These are phyloP conservation scores for Neurospora sp. DNA, from an alignment of 495 filamentous ascomycete genomes.

Conservation along the genomic window DNA sequence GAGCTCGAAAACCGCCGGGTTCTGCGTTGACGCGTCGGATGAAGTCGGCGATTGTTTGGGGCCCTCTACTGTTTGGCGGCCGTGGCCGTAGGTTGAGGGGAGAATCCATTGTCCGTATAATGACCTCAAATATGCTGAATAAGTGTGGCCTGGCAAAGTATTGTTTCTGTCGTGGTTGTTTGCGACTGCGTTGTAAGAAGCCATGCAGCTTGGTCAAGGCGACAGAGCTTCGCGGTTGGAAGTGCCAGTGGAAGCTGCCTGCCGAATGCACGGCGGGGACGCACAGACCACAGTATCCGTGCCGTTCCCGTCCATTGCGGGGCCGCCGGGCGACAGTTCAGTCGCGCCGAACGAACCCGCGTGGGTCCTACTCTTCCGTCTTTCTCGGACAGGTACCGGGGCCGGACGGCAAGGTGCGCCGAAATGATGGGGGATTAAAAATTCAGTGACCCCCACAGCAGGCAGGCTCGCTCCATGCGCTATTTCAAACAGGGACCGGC, in stretches of 20 bases:
- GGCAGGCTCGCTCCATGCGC: neutral
- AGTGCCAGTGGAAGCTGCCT: neutral
- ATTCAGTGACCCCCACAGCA: neutral
- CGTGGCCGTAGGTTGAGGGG: constrained; percentile 57
- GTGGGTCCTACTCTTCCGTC: neutral
- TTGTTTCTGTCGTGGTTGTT: neutral
- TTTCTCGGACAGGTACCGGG: neutral
- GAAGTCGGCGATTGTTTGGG: constrained; percentile 56
- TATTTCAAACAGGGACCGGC: neutral
- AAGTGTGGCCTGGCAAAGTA: neutral
- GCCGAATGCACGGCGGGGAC: neutral
- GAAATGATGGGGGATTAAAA: neutral
- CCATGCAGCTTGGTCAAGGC: neutral
- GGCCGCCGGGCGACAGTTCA: neutral
- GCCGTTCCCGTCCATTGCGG: neutral
- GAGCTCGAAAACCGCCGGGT: constrained; percentile 60
- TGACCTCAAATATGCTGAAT: neutral
- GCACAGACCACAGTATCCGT: neutral
- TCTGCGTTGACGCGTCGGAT: constrained; percentile 66
- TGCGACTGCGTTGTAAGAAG: neutral
- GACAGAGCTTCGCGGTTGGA: neutral
- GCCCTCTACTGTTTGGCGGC: constrained; percentile 40
- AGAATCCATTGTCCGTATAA: constrained; percentile 27
- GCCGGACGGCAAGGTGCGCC: neutral
- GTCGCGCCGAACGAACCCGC: no score